Conservation (phyloP, 179 eudicot genomes). For the Silene vulgaris region DNA sequence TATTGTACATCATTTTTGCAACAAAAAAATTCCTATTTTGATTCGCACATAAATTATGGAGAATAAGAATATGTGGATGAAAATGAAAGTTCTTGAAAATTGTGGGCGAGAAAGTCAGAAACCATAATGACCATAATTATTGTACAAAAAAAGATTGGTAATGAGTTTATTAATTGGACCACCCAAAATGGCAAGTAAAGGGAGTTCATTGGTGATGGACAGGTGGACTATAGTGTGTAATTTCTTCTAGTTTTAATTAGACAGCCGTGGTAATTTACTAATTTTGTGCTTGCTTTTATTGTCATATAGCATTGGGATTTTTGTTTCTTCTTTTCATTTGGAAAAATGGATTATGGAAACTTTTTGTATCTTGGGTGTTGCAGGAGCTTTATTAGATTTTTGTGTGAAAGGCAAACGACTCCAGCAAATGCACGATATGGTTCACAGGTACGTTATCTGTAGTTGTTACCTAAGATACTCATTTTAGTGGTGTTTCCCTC, state of each 20-base stretch:
- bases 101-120: not conserved
- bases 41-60: not conserved
- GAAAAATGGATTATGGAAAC: not conserved
- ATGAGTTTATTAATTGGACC: not conserved
- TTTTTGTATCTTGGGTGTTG: constrained; percentile 17
- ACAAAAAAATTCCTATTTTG: not conserved
- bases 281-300: not conserved
- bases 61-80: not conserved
- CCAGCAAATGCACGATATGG: constrained; percentile 63
- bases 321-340: constrained; percentile 7
- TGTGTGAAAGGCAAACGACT: constrained; percentile 60
- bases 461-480: not conserved
- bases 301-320: not conserved
- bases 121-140: not conserved
- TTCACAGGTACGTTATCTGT: constrained; percentile 59
- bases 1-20: not conserved
- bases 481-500: not conserved
- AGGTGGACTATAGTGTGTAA: not conserved
- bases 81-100: not conserved
- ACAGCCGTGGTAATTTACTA: not conserved
- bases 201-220: not conserved
- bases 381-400: constrained; percentile 81
- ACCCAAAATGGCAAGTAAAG: not conserved
- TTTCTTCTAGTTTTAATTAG: not conserved
- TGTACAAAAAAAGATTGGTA: not conserved